Evolutionary conservation across 2,329 filamentous ascomycete species (phyloP).

Genomic region (Stagonosporopsis rhizophila): DNA sequence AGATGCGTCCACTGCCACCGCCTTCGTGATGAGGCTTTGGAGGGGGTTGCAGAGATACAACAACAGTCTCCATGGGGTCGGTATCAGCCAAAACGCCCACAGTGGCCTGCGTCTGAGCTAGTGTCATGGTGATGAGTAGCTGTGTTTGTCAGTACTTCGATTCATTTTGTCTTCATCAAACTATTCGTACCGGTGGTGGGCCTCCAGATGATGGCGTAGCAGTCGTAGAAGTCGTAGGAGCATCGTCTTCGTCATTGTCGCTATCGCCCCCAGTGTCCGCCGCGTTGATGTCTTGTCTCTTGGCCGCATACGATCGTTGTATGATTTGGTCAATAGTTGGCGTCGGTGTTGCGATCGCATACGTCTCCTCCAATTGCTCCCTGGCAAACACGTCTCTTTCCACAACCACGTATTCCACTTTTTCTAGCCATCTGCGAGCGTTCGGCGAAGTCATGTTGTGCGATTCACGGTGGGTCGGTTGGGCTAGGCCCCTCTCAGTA

Average conservation of each 20-base stretch:
- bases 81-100: conserved; percentile 30
- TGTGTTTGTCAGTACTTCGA: conserved; percentile 27
- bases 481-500: conserved; percentile 42
- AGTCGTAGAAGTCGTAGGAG: conserved; percentile 24
- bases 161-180: neutral
- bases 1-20: conserved; percentile 37
- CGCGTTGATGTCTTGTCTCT: conserved; percentile 21
- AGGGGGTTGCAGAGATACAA: conserved; percentile 33
- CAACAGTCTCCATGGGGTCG: conserved; percentile 36
- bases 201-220: conserved; percentile 15
- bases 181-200: conserved; percentile 32
- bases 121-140: conserved; percentile 35
- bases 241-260: conserved; percentile 22
- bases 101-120: conserved; percentile 22
- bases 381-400: conserved; percentile 27
- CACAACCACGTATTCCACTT: conserved; percentile 42
- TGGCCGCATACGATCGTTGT: conserved; percentile 20
- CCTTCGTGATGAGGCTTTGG: conserved; percentile 21
- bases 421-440: conserved; percentile 27
- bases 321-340: conserved; percentile 27
- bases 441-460: conserved; percentile 42
- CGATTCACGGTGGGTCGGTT: conserved; percentile 29
- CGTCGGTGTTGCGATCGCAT: conserved; percentile 27
- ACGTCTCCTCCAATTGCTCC: conserved; percentile 11
- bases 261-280: conserved; percentile 7